Evolutionary conservation across 768 basidiomycete species (phyloP), one percentile per base, ranked within the genome.

Genomic region (Trametes sanguinea): DNA sequence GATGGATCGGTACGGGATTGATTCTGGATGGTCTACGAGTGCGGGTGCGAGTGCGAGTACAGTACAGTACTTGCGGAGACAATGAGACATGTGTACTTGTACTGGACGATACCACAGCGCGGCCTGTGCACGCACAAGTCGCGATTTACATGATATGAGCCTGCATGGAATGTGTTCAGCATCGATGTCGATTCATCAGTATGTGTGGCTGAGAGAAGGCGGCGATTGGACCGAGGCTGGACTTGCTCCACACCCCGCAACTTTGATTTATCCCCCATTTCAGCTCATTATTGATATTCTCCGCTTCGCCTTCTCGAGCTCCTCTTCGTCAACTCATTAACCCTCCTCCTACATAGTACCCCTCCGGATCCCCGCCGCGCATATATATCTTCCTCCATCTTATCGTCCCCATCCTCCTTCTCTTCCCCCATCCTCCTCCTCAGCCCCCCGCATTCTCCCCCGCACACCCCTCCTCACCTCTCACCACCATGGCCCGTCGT

Each of bases 341-440:
- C 37, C 35, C 45, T 33, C 43, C 29, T 37, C 14, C 13, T 27
- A n/a, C 17, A 6, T 45, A 16, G 14, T 8, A 14, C 5, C 66
- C 72, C 72, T 53, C 68, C 73, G 45, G 63, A 69, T 22, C 71
- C 27, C 53, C 48, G 16, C 39, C 50, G 32, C 33, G 27, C 50
- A 51, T 52, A 62, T 58, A 63, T 62, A 57, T 57, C 55, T 33
- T 43, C 46, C 56, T 37, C 64, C 60, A 60, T 64, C 62, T 66
- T 54, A 58, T 61, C 65, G 51, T 43, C 66, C n/a, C 53, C 30
- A 47, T 32, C 40, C 57, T 39, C 50, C 50, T 43, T 43, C 53
- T 37, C 53, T 16, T 22, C 39, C 37, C 45, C 53, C 50, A 57
- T 51, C 55, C 11, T 35, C 51, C 32, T 14, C 53, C 55, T 27